Percentiles rank a stretch among this genome's conserved stretches.
These are phyloP conservation scores for Moringa oleifera DNA, from an alignment of 345 rosid species.

Conservation along the genomic window DNA sequence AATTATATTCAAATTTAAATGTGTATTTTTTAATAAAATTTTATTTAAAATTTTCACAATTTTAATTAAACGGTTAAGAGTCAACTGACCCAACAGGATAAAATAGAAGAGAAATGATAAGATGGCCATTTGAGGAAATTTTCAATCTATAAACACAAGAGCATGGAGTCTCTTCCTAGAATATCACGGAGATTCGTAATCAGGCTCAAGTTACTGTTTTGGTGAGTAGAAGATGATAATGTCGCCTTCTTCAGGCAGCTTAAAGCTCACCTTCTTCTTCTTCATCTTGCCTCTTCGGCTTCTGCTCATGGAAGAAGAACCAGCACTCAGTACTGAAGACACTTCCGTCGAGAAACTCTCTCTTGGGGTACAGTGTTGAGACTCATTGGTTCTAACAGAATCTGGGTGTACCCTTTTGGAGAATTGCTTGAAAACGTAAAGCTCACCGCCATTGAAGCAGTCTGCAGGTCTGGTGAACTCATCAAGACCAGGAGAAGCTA, in stretches of 20 bases:
- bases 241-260: slow-evolving; percentile 33
- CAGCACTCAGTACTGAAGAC: neutral
- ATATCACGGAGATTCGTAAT: neutral
- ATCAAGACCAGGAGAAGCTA: slow-evolving; percentile 27
- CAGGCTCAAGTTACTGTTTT: neutral
- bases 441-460: slow-evolving; percentile 19
- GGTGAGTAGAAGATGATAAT: slow-evolving; percentile 30
- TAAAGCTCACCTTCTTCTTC: slow-evolving; percentile 42
- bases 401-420: slow-evolving; percentile 22
- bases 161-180: no score
- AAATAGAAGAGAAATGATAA: no score
- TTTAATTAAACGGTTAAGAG: no score
- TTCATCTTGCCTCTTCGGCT: slow-evolving; percentile 16
- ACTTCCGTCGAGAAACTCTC: slow-evolving; percentile 10
- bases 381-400: neutral
- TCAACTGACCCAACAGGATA: no score
- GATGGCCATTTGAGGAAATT: no score
- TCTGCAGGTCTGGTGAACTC: slow-evolving; percentile 1
- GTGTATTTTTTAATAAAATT: no score
- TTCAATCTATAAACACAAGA: no score
- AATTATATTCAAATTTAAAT: no score
- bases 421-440: slow-evolving; percentile 15
- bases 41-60: no score
- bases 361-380: neutral
- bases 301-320: slow-evolving; percentile 10